Evolutionary conservation across 2,329 filamentous ascomycete genomes (phyloP).

Genomic region (Pseudogymnoascus sp.): DNA sequence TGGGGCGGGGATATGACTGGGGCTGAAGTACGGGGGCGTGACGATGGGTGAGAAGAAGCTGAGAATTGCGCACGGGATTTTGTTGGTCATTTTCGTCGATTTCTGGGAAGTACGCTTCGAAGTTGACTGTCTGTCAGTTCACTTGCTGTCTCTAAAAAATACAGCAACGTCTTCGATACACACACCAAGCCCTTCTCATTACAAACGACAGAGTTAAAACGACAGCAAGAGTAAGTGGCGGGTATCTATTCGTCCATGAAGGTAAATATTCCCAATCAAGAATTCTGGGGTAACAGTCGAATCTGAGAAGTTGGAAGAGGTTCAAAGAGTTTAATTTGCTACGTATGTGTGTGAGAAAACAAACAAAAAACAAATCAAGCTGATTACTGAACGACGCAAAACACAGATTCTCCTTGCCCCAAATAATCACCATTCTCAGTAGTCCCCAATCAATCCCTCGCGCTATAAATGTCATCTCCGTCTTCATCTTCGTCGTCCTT

Average conservation of each 20-base stretch:
- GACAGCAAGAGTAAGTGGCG: neutral
- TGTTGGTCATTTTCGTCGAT: neutral
- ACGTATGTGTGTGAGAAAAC: too few species aligned
- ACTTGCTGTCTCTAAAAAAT: neutral
- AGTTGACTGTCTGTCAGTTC: neutral
- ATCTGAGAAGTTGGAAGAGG: too few species aligned
- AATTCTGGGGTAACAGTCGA: too few species aligned
- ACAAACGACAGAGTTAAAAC: neutral
- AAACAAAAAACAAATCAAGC: too few species aligned
- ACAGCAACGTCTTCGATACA: neutral
- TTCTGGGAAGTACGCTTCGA: neutral
- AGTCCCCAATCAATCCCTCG: too few species aligned
- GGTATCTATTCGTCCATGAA: neutral
- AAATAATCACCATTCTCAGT: too few species aligned
- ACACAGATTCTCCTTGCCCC: too few species aligned
- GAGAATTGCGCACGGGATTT: neutral
- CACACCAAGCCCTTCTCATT: neutral
- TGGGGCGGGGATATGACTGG: neutral
- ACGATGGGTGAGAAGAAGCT: neutral
- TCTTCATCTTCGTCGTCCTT: too few species aligned
- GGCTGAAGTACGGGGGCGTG: neutral
- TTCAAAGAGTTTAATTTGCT: too few species aligned
- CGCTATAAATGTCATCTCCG: too few species aligned
- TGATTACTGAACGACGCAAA: too few species aligned
- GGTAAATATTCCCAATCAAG: neutral